Conservation (phyloP, 768 basidiomycete species). For the Phylloporus sp. region DNA sequence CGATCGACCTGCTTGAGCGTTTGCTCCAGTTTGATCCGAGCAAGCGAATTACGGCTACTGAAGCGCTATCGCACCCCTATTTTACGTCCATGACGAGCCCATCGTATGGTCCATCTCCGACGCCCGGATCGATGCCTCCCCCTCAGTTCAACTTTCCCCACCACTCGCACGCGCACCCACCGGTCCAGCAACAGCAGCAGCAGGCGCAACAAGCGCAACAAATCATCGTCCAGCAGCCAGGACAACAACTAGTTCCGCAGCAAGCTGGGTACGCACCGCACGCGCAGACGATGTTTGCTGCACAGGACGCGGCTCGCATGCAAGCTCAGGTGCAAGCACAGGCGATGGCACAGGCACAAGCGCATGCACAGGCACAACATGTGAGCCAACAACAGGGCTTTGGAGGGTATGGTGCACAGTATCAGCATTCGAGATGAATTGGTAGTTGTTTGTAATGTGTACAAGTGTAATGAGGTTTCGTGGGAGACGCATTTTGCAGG, state of each 20-base stretch:
- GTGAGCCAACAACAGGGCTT: constrained; percentile 29
- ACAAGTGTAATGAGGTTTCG: no score
- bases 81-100: constrained; percentile 54
- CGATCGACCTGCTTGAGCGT: constrained; percentile 89
- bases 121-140: constrained; percentile 58
- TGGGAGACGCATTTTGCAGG: no score
- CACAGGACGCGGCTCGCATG: constrained; percentile 32
- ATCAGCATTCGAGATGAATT: constrained; percentile 31
- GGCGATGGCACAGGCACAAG: constrained; percentile 36
- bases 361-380: constrained; percentile 38
- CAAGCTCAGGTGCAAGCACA: constrained; percentile 43
- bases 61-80: constrained; percentile 90
- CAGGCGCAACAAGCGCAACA: constrained; percentile 40
- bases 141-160: constrained; percentile 67
- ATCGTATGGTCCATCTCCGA: constrained; percentile 30
- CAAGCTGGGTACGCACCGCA: constrained; percentile 30
- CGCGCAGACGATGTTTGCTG: constrained; percentile 30
- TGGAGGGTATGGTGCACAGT: constrained; percentile 27
- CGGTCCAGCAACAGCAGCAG: constrained; percentile 44
- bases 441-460: no score
- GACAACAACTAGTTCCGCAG: constrained; percentile 35
- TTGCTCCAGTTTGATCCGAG: constrained; percentile 95
- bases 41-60: constrained; percentile 84
- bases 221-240: constrained; percentile 35
- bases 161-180: constrained; percentile 44